Percentiles rank a stretch among this genome's conserved stretches.
Conservation (phyloP, 1,284 basidiomycete genomes). For the Puccinia triticina region DNA sequence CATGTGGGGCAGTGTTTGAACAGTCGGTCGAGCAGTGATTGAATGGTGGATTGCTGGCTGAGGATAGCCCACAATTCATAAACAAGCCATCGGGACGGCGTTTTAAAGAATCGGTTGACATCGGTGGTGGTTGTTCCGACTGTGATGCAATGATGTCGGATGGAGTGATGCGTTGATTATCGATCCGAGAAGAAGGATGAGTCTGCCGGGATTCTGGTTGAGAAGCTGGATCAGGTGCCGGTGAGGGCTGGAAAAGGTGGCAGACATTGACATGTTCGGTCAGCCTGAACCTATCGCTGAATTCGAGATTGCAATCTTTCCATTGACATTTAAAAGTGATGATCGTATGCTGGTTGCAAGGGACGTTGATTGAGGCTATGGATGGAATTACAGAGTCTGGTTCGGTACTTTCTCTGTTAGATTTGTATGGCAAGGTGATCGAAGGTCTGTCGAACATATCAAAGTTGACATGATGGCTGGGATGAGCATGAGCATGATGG, state of each 20-base stretch:
- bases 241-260: constrained; percentile 24
- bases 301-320: constrained; percentile 40
- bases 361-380: not conserved
- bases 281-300: constrained; percentile 11
- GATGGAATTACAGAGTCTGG: not conserved
- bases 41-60: constrained; percentile 1
- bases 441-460: constrained; percentile 34
- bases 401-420: not conserved
- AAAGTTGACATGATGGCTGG: constrained; percentile 47
- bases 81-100: not conserved
- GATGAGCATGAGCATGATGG: constrained; percentile 47
- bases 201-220: not conserved
- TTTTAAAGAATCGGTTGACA: not conserved
- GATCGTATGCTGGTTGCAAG: not conserved
- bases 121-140: not conserved
- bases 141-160: constrained; percentile 14
- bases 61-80: not conserved
- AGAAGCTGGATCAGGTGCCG: not conserved
- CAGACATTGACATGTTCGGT: constrained; percentile 34
- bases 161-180: not conserved
- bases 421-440: constrained; percentile 13
- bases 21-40: not conserved
- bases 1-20: not conserved
- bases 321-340: constrained; percentile 24
- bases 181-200: constrained; percentile 4